These are phyloP conservation scores for Acer yangbiense DNA, from an alignment of 345 rosid genomes.

Conservation along the genomic window DNA sequence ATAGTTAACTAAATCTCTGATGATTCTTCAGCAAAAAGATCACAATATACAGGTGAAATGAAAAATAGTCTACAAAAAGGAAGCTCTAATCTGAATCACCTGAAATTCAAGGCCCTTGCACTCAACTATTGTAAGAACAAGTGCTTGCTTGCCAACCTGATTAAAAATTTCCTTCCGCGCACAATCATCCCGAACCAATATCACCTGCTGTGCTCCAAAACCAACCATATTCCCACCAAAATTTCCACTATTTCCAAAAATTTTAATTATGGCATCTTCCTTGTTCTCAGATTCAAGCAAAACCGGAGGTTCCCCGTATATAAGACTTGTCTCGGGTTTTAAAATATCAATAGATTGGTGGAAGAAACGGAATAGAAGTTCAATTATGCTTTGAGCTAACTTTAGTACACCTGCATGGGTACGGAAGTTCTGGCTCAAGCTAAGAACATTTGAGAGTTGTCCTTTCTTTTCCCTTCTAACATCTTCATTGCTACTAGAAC, in stretches of 20 bases:
- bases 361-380: slow-evolving; percentile 49
- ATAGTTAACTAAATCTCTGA: neutral
- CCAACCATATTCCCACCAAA: slow-evolving; percentile 29
- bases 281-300: slow-evolving; percentile 37
- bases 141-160: slow-evolving; percentile 51
- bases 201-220: slow-evolving; percentile 57
- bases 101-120: slow-evolving; percentile 60
- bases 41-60: neutral
- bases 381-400: slow-evolving; percentile 53
- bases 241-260: slow-evolving; percentile 39
- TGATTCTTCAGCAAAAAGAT: neutral
- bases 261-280: slow-evolving; percentile 38
- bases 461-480: slow-evolving; percentile 31
- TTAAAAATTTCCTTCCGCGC: slow-evolving; percentile 32
- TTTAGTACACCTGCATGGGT: slow-evolving; percentile 53
- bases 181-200: slow-evolving; percentile 46
- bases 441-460: slow-evolving; percentile 36
- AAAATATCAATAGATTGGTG: slow-evolving; percentile 38
- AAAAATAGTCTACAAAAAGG: neutral
- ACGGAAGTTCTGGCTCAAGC: slow-evolving; percentile 52
- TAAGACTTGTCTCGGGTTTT: slow-evolving; percentile 39
- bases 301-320: slow-evolving; percentile 56
- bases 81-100: slow-evolving; percentile 24
- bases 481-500: neutral
- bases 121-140: slow-evolving; percentile 46